Conservation (phyloP, 1,284 basidiomycete genomes). For the Irpex sp. region DNA sequence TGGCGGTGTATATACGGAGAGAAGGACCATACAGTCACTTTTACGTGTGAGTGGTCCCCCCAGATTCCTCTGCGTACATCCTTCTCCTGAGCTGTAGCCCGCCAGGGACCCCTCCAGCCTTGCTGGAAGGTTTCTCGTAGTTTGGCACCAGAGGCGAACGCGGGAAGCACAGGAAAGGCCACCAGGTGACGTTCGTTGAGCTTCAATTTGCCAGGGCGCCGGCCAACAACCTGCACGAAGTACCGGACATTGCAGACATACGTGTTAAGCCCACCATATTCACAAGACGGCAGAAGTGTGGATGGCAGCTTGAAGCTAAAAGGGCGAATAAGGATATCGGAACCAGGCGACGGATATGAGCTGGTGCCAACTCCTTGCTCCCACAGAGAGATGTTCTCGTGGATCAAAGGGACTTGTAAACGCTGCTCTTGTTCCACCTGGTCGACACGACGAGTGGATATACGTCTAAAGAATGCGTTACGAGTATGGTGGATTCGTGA, state of each 20-base stretch:
- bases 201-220: conserved; percentile 15
- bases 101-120: conserved; percentile 7
- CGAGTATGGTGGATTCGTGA: neutral
- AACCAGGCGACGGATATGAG: conserved; percentile 17
- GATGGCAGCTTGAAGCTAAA: conserved; percentile 18
- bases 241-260: conserved; percentile 11
- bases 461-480: neutral
- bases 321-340: conserved; percentile 16
- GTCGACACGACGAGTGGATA: neutral
- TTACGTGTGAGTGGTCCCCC: conserved; percentile 17
- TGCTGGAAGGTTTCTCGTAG: neutral
- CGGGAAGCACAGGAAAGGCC: conserved; percentile 15
- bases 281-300: conserved; percentile 18
- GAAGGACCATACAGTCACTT: conserved; percentile 8
- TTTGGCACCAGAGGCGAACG: conserved; percentile 8
- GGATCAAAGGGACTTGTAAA: neutral
- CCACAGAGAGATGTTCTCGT: conserved; percentile 17
- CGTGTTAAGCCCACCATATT: conserved; percentile 1
- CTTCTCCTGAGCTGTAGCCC: conserved; percentile 1
- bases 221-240: conserved; percentile 16
- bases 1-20: neutral
- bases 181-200: conserved; percentile 12
- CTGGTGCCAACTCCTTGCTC: conserved; percentile 11
- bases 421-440: neutral
- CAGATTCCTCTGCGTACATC: conserved; percentile 16